Base-by-base conservation (phyloP, 2,329 filamentous ascomycete genomes). In the Calycina marina region DNA sequence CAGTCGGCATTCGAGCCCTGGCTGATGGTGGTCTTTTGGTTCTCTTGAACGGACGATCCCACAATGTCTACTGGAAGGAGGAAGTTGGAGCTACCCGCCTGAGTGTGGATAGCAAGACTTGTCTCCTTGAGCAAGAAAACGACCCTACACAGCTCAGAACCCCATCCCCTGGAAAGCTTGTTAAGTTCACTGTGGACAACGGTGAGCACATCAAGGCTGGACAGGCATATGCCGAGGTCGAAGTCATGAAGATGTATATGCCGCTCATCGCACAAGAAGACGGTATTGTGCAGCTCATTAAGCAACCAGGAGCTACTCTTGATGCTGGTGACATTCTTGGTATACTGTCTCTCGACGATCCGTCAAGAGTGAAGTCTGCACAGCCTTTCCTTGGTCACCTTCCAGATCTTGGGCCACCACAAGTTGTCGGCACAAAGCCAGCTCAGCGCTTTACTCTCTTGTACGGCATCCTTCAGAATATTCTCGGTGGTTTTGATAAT, bases 221-320 rank as follows among this genome's bases (percentile, higher is more conserved):
- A 36, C 82, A 96, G 58, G 67, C 88, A 18, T 98, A 85, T 52
- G 90, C 90, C 35, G 90, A 98, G 58, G 88, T 98, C 25, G 90
- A 98, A 61, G 90, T 98, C 60, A 98, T 98, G 90, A 98, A 98
- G 71, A 98, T 98, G 90, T 96, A 96, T 70, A 98, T 98, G 90
- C 90, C 90, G 51, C 69, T 98, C 34, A 71, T 98, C 40, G 82
- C 90, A 3, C 79, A 86, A 54, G 90, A 98, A 57, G 90, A 93
- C 49, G 90, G 90, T 65, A 71, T 93, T 34, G 88, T 98, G 35
- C 90, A 94, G 63, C 72, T 98, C 50, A 93, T 98, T 67, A 98
- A 98, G 72, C 90, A 96, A 62, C 90, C 90, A 41, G 90, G 90
- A 56, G 82, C 90, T n/a, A 92, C 85, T 12, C 79, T 98, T 29